These are phyloP conservation scores for Hamigera avellanea DNA, from an alignment of 495 filamentous ascomycete species.

Conservation along the genomic window DNA sequence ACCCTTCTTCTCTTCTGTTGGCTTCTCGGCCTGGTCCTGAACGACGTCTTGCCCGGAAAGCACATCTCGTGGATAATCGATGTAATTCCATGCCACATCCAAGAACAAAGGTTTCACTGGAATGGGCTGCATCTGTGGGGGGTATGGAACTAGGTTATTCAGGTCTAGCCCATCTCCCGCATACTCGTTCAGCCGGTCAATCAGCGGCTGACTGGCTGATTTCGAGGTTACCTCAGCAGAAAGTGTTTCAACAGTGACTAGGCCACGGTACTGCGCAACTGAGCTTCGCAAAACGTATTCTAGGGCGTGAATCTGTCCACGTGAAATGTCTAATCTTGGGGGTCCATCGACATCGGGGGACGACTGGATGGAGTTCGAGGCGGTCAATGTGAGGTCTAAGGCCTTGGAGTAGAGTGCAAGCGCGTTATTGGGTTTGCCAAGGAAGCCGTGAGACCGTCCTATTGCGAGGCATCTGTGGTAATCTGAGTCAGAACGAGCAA, in stretches of 20 bases:
- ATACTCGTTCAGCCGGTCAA: constrained; percentile 66
- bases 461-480: constrained; percentile 64
- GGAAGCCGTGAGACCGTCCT: constrained; percentile 69
- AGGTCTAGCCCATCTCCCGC: constrained; percentile 56
- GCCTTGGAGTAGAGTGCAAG: constrained; percentile 73
- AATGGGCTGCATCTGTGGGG: constrained; percentile 68
- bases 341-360: constrained; percentile 20
- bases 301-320: constrained; percentile 43
- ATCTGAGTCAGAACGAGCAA: neutral
- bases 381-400: constrained; percentile 35
- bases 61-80: constrained; percentile 67
- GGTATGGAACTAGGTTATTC: constrained; percentile 71
- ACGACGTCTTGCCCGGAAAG: constrained; percentile 6
- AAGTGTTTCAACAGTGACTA: constrained; percentile 67
- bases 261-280: constrained; percentile 64
- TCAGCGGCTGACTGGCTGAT: constrained; percentile 35
- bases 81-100: constrained; percentile 96
- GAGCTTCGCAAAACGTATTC: constrained; percentile 49
- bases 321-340: constrained; percentile 50
- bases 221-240: constrained; percentile 18
- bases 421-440: constrained; percentile 62
- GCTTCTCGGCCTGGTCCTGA: constrained; percentile 18
- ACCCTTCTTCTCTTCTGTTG: constrained; percentile 41
- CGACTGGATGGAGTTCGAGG: constrained; percentile 23
- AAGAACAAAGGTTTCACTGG: constrained; percentile 95